These are phyloP conservation scores for Heliamphora pulchella DNA, from an alignment of 179 eudicot species.

Conservation along the genomic window DNA sequence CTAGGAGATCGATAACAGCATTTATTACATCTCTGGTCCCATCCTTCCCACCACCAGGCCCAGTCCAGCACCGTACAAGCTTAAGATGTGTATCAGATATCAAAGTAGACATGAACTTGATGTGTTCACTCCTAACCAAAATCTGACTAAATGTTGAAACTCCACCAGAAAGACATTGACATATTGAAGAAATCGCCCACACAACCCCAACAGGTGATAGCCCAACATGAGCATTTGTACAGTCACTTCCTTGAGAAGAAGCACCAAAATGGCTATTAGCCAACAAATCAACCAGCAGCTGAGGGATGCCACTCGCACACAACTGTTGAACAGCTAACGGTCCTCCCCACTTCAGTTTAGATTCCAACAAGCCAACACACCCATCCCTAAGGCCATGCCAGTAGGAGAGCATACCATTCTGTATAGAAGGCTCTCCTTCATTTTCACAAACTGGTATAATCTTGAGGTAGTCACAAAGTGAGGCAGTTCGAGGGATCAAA, in stretches of 20 bases:
- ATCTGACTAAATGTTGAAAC: constrained; percentile 72
- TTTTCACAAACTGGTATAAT: constrained; percentile 32
- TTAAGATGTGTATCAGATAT: constrained; percentile 71
- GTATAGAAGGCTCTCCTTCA: constrained; percentile 25
- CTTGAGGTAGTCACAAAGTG: constrained; percentile 72
- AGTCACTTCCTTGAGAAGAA: constrained; percentile 35
- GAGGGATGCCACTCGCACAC: constrained; percentile 97
- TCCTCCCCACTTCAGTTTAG: constrained; percentile 82
- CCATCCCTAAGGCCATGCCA: constrained; percentile 96
- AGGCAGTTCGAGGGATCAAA: constrained; percentile 71
- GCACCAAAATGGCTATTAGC: constrained; percentile 29
- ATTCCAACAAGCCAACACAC: constrained; percentile 75
- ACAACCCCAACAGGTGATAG: constrained; percentile 82
- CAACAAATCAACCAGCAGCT: constrained; percentile 64
- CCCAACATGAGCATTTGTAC: constrained; percentile 45
- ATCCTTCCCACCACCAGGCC: constrained; percentile 80
- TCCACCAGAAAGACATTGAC: constrained; percentile 89
- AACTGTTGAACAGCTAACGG: constrained; percentile 81
- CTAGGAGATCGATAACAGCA: constrained; percentile 80
- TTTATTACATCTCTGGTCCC: constrained; percentile 68
- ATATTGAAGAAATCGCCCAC: constrained; percentile 80
- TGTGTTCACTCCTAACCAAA: constrained; percentile 56
- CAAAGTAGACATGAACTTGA: constrained; percentile 61
- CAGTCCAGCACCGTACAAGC: constrained; percentile 66
- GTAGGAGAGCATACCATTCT: constrained; percentile 51